Percentiles rank a stretch among this genome's conserved stretches.
Evolutionary conservation across 2,329 filamentous ascomycete genomes (phyloP).

Genomic region (Pseudocercospora pini-densiflorae): DNA sequence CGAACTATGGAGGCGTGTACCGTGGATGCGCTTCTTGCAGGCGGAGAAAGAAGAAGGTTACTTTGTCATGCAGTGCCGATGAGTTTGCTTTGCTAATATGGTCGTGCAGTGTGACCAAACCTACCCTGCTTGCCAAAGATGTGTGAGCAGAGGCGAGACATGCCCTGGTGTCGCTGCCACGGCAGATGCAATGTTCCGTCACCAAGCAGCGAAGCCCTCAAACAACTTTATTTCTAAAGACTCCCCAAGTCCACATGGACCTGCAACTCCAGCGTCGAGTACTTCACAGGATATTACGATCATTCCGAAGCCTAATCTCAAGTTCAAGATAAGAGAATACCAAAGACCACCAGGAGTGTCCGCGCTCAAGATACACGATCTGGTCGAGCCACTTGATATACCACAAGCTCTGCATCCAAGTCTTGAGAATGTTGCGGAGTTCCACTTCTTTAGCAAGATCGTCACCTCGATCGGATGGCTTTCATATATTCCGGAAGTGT

Average conservation of each 20-base stretch:
- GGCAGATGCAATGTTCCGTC: neutral
- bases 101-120: neutral
- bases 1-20: slow-evolving; percentile 2
- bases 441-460: slow-evolving; percentile 3
- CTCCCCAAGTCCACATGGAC: neutral
- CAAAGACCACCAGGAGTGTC: neutral
- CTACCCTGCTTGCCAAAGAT: neutral
- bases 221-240: neutral
- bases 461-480: neutral
- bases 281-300: neutral
- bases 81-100: neutral
- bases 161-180: neutral
- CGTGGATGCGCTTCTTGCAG: neutral
- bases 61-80: neutral
- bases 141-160: neutral
- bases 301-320: neutral
- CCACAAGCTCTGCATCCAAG: neutral
- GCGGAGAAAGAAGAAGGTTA: slow-evolving; percentile 1
- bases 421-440: neutral
- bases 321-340: neutral
- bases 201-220: neutral
- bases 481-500: neutral
- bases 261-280: neutral
- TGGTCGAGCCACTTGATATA: neutral
- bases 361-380: neutral